A percentile compares a stretch with the other conserved stretches of the same genome.
Conservation (phyloP, 176 grass and related monocot genomes). For the Oryza punctata region DNA sequence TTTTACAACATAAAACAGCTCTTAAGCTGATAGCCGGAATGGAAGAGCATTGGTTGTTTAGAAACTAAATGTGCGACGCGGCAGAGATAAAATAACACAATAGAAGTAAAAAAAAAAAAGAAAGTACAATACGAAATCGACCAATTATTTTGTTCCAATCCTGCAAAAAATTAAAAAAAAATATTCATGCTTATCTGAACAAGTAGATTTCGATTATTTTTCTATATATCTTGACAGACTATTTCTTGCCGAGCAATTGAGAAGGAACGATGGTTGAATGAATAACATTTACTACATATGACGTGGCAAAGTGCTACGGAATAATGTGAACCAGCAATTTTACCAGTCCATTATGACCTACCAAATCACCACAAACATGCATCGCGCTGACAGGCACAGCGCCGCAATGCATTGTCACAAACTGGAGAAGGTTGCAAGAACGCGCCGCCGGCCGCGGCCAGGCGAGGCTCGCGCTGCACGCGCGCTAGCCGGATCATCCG, state of each 20-base stretch:
- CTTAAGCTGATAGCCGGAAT: not conserved
- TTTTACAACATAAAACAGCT: not conserved
- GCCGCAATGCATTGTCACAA: not conserved
- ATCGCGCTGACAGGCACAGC: too few relatives aligned
- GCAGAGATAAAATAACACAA: not conserved
- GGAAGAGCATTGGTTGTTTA: not conserved
- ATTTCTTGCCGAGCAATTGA: not conserved
- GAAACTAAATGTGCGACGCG: not conserved
- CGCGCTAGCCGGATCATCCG: too few relatives aligned
- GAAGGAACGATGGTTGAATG: not conserved
- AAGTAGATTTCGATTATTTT: not conserved
- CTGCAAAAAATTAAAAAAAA: not conserved
- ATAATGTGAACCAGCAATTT: not conserved
- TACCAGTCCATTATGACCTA: not conserved
- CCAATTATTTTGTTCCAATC: not conserved
- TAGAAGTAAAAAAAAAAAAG: not conserved
- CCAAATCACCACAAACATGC: not conserved
- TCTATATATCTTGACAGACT: not conserved
- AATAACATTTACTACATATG: not conserved
- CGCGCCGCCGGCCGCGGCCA: too few relatives aligned
- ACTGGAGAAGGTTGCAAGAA: not conserved
- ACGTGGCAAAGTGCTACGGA: not conserved
- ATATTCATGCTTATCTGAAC: not conserved
- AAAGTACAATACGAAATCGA: not conserved
- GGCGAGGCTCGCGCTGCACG: too few relatives aligned